Evolutionary conservation across 2,329 filamentous ascomycete genomes (phyloP).

Genomic region (Plectosphaerella plurivora): DNA sequence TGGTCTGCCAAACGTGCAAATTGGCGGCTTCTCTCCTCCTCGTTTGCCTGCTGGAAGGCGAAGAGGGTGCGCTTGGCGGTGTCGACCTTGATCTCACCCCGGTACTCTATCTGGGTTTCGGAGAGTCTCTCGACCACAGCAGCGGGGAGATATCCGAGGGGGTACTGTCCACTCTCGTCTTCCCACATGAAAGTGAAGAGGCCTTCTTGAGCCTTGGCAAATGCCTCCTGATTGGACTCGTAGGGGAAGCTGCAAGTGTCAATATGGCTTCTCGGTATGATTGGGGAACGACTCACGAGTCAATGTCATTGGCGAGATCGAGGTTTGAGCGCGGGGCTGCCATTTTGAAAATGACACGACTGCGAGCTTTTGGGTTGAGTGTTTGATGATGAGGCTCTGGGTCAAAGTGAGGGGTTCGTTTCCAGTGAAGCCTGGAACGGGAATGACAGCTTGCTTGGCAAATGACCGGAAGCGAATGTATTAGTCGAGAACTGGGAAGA

Average conservation of each 20-base stretch:
- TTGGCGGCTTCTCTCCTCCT: constrained; percentile 56
- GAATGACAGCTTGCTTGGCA: too few relatives aligned
- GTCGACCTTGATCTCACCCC: constrained; percentile 59
- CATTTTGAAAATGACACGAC: constrained; percentile 13
- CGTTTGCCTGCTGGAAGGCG: constrained; percentile 54
- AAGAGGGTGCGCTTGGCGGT: constrained; percentile 56
- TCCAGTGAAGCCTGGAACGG: too few relatives aligned
- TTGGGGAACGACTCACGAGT: constrained; percentile 39
- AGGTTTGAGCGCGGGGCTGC: constrained; percentile 29
- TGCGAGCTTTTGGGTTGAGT: too few relatives aligned
- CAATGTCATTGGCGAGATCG: constrained; percentile 49
- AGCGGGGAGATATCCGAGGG: constrained; percentile 58
- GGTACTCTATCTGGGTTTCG: constrained; percentile 41
- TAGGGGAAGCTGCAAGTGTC: constrained; percentile 67
- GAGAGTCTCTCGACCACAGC: constrained; percentile 44
- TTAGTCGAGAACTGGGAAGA: too few relatives aligned
- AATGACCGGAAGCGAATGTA: too few relatives aligned
- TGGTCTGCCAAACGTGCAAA: constrained; percentile 55
- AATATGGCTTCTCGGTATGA: too few relatives aligned
- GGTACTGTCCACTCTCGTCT: constrained; percentile 55
- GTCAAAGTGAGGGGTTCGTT: too few relatives aligned
- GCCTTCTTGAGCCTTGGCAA: constrained; percentile 50
- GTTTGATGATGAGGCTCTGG: too few relatives aligned
- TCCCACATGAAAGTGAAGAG: constrained; percentile 65
- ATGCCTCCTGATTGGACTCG: constrained; percentile 53